Conservation (phyloP, 305 asterid species). For the Fraxinus floribunda region DNA sequence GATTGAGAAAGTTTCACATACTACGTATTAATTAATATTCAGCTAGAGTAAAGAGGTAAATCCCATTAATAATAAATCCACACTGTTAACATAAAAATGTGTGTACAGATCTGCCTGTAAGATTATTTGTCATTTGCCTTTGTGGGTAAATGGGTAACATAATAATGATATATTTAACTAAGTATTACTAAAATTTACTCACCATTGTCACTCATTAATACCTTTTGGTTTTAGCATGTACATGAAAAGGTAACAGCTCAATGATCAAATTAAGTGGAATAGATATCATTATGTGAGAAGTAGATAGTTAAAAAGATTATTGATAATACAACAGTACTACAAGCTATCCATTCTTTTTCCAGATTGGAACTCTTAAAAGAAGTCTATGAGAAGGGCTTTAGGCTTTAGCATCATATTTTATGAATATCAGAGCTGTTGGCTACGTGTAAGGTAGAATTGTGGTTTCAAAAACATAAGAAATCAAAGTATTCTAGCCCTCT, state of each 20-base stretch:
- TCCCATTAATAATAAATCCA: not conserved
- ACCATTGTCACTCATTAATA: not conserved
- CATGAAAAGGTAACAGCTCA: not conserved
- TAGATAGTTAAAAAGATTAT: constrained; percentile 6
- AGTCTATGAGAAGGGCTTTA: not conserved
- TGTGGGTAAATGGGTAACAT: too few relatives aligned
- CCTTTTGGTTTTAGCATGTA: not conserved
- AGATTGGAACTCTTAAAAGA: not conserved
- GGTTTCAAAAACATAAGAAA: not conserved
- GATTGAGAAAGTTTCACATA: not conserved
- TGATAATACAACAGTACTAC: not conserved
- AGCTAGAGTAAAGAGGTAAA: not conserved
- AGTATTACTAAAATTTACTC: not conserved
- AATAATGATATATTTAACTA: too few relatives aligned
- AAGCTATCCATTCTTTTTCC: not conserved
- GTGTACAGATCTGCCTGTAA: not conserved
- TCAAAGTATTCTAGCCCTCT: not conserved
- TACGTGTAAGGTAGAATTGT: not conserved
- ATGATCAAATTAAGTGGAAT: not conserved
- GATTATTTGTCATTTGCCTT: too few relatives aligned
- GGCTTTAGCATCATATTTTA: not conserved
- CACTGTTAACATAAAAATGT: not conserved
- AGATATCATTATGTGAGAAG: constrained; percentile 10
- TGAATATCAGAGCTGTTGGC: not conserved
- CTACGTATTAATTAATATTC: not conserved